phyloP scores from a whole-genome alignment of 345 rosid genomes.

The Crucihimalaya himalaica region DNA sequence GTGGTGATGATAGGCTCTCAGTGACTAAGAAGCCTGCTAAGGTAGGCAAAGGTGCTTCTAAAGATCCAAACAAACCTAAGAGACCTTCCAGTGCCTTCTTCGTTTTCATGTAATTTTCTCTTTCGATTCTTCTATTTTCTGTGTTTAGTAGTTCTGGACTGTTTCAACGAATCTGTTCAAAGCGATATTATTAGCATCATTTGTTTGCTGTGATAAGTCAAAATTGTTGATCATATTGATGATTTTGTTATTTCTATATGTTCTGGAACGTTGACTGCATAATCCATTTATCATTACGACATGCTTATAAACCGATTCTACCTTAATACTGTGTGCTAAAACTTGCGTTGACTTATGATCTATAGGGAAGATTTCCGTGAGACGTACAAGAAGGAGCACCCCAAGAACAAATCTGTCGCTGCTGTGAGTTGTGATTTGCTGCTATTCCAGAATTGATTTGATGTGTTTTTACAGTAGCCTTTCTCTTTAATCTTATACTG shows the following conservation, averaged over 20 bases:
- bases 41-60: slow-evolving; percentile 51
- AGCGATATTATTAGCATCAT: slow-evolving; percentile 12
- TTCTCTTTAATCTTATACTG: background rate
- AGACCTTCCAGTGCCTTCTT: slow-evolving; percentile 80
- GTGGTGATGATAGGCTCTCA: slow-evolving; percentile 56
- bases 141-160: background rate
- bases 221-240: background rate
- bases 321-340: background rate
- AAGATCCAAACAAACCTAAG: slow-evolving; percentile 77
- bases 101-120: slow-evolving; percentile 73
- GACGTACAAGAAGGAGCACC: slow-evolving; percentile 83
- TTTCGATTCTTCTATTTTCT: background rate
- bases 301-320: background rate
- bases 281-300: background rate
- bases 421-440: slow-evolving; percentile 57
- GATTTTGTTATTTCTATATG: background rate
- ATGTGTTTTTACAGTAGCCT: background rate
- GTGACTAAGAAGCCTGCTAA: slow-evolving; percentile 74
- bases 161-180: background rate
- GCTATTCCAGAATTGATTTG: background rate
- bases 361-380: slow-evolving; percentile 92
- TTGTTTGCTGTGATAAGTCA: background rate
- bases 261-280: background rate
- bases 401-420: slow-evolving; percentile 93
- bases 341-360: background rate